Percentiles rank a stretch among this genome's conserved stretches.
These are phyloP conservation scores for Phytopythium chamaehyphon DNA, from an alignment of 352 stramenopile genomes.

Conservation along the genomic window DNA sequence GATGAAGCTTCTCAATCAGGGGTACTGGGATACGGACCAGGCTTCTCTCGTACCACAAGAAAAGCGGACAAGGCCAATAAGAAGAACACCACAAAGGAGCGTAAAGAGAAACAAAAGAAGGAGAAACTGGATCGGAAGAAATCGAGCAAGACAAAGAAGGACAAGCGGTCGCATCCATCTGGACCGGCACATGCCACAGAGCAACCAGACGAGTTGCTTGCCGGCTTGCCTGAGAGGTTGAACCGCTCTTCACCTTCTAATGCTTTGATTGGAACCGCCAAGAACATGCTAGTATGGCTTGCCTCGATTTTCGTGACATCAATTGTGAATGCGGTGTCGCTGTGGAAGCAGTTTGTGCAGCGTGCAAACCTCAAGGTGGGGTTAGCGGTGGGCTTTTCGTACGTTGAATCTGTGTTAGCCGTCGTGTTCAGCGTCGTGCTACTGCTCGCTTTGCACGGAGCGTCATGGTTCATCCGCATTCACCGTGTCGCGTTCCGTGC, in stretches of 20 bases:
- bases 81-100: conserved; percentile 31
- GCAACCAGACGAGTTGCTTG: conserved; percentile 16
- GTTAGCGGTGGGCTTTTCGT: conserved; percentile 31
- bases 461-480: conserved; percentile 75
- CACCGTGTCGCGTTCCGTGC: conserved; percentile 79
- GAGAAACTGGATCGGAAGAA: conserved; percentile 56
- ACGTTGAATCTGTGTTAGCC: conserved; percentile 63
- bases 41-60: not conserved
- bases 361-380: conserved; percentile 44
- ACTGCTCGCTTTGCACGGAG: conserved; percentile 59
- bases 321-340: not conserved
- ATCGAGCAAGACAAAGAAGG: conserved; percentile 41
- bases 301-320: no score
- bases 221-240: conserved; percentile 1
- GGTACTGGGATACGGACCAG: not conserved
- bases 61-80: conserved; percentile 14
- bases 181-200: conserved; percentile 1
- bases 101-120: conserved; percentile 54
- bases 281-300: not conserved
- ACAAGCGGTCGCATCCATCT: conserved; percentile 44
- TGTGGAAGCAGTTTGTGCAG: conserved; percentile 1
- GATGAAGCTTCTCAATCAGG: not conserved
- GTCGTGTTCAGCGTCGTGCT: conserved; percentile 67
- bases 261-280: not conserved
- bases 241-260: not conserved